phyloP scores from a whole-genome alignment of 441 rosid genomes.

The Bruguiera hainesii region DNA sequence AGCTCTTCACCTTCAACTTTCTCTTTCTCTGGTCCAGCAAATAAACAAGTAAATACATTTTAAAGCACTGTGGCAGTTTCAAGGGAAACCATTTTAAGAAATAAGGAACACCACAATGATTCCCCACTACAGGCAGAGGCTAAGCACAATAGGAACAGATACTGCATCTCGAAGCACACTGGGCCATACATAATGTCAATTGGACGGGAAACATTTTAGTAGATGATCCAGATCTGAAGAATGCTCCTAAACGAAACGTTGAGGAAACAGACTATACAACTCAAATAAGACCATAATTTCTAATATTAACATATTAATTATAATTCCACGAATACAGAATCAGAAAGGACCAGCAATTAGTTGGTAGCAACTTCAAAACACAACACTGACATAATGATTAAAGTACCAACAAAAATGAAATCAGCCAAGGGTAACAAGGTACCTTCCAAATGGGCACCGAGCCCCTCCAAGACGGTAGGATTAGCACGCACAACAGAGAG shows the following conservation, averaged over 20 bases:
- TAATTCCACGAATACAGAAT: not conserved
- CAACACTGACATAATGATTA: not conserved
- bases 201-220: not conserved
- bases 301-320: not conserved
- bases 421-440: conserved; percentile 11
- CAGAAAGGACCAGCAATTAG: not conserved
- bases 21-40: conserved; percentile 61
- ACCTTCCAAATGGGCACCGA: conserved; percentile 97
- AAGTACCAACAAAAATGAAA: not conserved
- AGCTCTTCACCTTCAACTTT: conserved; percentile 95
- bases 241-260: not conserved
- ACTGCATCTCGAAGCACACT: too few relatives aligned
- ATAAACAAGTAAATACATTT: not conserved
- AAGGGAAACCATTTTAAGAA: too few relatives aligned
- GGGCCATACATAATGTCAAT: too few relatives aligned
- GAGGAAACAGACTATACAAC: not conserved
- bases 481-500: conserved; percentile 84
- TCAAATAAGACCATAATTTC: not conserved
- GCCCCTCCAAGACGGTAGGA: conserved; percentile 84
- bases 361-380: not conserved
- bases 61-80: not conserved
- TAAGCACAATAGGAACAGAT: too few relatives aligned
- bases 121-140: not conserved
- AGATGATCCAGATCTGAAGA: not conserved
- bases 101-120: not conserved